Evolutionary conservation across 2,329 filamentous ascomycete genomes (phyloP).

Genomic region (Albophoma yamanashiensis): DNA sequence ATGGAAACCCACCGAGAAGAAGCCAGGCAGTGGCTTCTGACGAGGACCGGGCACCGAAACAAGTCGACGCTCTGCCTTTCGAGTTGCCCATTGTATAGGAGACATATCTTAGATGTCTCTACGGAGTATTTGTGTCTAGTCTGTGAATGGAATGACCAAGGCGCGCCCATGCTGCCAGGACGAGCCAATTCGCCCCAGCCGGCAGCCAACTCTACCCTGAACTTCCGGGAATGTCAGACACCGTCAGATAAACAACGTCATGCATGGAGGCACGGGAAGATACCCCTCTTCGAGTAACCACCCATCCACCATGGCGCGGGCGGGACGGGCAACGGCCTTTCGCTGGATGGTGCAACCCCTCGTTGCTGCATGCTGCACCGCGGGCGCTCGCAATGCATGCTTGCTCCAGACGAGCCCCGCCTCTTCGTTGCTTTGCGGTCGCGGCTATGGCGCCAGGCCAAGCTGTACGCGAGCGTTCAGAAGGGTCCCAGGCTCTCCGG

Average conservation of each 20-base stretch:
- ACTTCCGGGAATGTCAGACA: background rate
- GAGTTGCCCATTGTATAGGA: background rate
- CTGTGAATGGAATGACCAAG: background rate
- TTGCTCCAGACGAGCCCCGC: background rate
- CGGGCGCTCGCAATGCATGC: background rate
- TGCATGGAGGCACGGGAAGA: background rate
- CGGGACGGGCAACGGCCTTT: background rate
- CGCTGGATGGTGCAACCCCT: background rate
- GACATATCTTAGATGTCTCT: background rate
- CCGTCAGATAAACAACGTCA: background rate
- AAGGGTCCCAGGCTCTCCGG: background rate
- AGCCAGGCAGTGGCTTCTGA: background rate
- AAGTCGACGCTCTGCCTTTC: background rate
- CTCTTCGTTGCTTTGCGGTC: background rate
- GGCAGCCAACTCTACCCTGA: background rate
- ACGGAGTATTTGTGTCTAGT: no score
- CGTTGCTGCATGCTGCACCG: background rate
- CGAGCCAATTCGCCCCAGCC: background rate
- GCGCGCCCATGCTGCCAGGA: background rate
- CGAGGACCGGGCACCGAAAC: background rate
- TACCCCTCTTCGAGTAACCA: background rate
- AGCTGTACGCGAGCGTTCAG: background rate
- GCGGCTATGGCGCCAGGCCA: background rate
- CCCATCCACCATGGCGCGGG: background rate
- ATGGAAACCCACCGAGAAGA: no score